Evolutionary conservation across 768 basidiomycete species (phyloP).

Genomic region (Amylocystis lapponica): DNA sequence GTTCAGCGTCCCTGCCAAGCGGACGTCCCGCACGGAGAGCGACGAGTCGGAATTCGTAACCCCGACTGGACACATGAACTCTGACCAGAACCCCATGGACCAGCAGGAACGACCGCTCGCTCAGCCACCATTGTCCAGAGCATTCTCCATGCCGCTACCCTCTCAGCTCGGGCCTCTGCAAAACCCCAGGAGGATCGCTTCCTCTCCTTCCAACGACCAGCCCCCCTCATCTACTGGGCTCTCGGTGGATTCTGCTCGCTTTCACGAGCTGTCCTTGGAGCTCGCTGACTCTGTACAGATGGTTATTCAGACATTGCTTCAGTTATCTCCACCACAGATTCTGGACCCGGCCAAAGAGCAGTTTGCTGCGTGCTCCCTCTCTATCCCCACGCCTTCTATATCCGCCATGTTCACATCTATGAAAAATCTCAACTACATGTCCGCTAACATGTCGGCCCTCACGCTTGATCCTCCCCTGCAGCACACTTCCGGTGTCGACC

Average conservation of each 20-base stretch:
- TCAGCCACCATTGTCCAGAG: conserved; percentile 60
- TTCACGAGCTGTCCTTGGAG: conserved; percentile 75
- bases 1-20: conserved; percentile 8
- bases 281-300: conserved; percentile 88
- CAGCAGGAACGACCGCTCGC: conserved; percentile 22
- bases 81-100: conserved; percentile 28
- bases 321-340: conserved; percentile 84
- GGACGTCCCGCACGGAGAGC: conserved; percentile 11
- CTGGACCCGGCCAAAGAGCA: conserved; percentile 93
- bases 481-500: conserved; percentile 6
- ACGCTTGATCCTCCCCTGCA: conserved; percentile 16
- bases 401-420: conserved; percentile 86
- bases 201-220: conserved; percentile 14
- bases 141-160: conserved; percentile 76
- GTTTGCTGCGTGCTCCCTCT: conserved; percentile 82
- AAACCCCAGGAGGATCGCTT: conserved; percentile 50
- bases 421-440: conserved; percentile 92
- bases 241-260: conserved; percentile 31
- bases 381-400: conserved; percentile 83
- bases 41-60: conserved; percentile 27
- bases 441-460: conserved; percentile 71
- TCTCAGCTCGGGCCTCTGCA: conserved; percentile 70
- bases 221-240: conserved; percentile 16
- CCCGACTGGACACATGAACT: conserved; percentile 25
- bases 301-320: conserved; percentile 86